These are phyloP conservation scores for Alternaria brassicicola DNA, from an alignment of 2,329 filamentous ascomycete species.

Conservation along the genomic window DNA sequence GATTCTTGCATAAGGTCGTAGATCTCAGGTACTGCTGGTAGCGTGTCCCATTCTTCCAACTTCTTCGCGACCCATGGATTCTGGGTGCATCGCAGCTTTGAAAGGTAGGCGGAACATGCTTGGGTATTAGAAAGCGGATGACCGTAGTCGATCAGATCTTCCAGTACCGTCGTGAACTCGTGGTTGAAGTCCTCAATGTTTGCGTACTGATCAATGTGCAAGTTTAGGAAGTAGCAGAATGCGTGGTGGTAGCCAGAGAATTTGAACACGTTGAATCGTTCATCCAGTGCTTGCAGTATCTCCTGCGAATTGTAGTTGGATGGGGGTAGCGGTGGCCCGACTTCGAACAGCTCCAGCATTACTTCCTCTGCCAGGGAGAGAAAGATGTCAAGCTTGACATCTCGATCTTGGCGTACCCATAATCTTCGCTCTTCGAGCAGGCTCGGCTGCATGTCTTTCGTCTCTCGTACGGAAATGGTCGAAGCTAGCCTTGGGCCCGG, in stretches of 20 bases:
- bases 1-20: constrained; percentile 39
- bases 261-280: constrained; percentile 35
- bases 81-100: constrained; percentile 46
- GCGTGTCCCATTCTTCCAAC: constrained; percentile 40
- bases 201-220: constrained; percentile 44
- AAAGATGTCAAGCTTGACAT: constrained; percentile 47
- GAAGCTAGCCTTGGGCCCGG: constrained; percentile 32
- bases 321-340: constrained; percentile 43
- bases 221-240: constrained; percentile 47
- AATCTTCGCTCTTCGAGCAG: constrained; percentile 43
- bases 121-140: constrained; percentile 43
- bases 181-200: constrained; percentile 44
- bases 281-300: constrained; percentile 42
- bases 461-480: constrained; percentile 22
- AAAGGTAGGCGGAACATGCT: constrained; percentile 48
- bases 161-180: constrained; percentile 41
- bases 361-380: constrained; percentile 46
- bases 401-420: constrained; percentile 46
- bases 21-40: constrained; percentile 27
- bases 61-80: constrained; percentile 47
- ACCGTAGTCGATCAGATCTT: constrained; percentile 44
- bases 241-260: constrained; percentile 47
- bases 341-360: constrained; percentile 46
- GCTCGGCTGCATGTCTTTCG: constrained; percentile 34
- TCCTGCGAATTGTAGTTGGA: constrained; percentile 39